Evolutionary conservation across 805 yeast genomes (phyloP).

Genomic region (Saccharomyces eubayanus): DNA sequence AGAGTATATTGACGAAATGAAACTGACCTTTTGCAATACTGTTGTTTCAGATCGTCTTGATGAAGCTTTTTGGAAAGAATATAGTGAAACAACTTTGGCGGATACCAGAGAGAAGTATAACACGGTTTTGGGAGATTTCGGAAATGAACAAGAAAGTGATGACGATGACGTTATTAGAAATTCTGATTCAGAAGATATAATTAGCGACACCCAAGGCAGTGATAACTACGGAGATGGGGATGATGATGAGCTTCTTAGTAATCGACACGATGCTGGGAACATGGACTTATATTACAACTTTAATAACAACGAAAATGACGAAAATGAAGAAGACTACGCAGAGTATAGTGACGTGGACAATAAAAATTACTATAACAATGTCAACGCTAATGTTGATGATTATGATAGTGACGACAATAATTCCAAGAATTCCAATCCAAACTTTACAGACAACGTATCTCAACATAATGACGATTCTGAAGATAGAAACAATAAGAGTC

Average conservation of each 20-base stretch:
- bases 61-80: conserved; percentile 55
- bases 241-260: neutral
- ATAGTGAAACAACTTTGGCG: conserved; percentile 72
- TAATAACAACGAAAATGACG: conserved; percentile 14
- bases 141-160: conserved; percentile 34
- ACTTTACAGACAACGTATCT: conserved; percentile 28
- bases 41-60: conserved; percentile 20
- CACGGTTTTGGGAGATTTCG: conserved; percentile 74
- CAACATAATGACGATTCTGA: conserved; percentile 29
- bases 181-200: conserved; percentile 22
- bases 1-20: conserved; percentile 36
- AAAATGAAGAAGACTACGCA: conserved; percentile 20
- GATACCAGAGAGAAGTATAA: conserved; percentile 92
- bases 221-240: conserved; percentile 8
- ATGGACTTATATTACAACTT: neutral
- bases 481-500: neutral
- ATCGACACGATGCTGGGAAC: neutral
- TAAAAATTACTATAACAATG: conserved; percentile 14
- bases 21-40: conserved; percentile 19
- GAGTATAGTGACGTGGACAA: conserved; percentile 24
- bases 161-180: conserved; percentile 12
- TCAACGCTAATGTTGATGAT: conserved; percentile 22
- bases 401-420: conserved; percentile 26
- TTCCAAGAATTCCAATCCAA: conserved; percentile 20
- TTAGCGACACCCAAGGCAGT: conserved; percentile 18